A percentile compares a stretch with the other conserved stretches of the same genome.
Evolutionary conservation across 1,284 basidiomycete species (phyloP).

Genomic region (Puccinia horiana): DNA sequence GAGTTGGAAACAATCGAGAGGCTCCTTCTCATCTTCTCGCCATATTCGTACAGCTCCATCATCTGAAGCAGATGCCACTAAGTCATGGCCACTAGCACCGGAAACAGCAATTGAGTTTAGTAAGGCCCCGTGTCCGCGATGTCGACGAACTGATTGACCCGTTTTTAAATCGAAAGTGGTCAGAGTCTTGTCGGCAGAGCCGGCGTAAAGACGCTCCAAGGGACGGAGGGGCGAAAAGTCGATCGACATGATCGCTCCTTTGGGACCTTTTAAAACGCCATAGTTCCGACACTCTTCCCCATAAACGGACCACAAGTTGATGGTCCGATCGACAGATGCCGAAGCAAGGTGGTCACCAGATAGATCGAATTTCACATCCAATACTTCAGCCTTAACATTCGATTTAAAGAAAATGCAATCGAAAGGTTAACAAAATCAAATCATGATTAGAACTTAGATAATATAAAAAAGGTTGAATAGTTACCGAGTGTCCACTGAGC

Average conservation of each 20-base stretch:
- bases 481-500: constrained; percentile 42
- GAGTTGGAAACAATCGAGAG: constrained; percentile 55
- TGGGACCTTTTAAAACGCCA: constrained; percentile 51
- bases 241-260: constrained; percentile 49
- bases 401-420: neutral
- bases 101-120: constrained; percentile 56
- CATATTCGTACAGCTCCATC: constrained; percentile 57
- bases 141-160: constrained; percentile 55
- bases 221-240: constrained; percentile 53
- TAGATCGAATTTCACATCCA: constrained; percentile 56
- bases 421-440: neutral
- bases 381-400: constrained; percentile 53
- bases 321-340: constrained; percentile 54
- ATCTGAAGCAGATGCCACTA: constrained; percentile 56
- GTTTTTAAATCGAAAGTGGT: constrained; percentile 55
- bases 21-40: constrained; percentile 54
- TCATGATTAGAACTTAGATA: neutral
- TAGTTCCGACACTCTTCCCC: constrained; percentile 44
- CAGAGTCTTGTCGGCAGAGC: constrained; percentile 57
- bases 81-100: constrained; percentile 51
- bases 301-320: constrained; percentile 50
- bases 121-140: constrained; percentile 56
- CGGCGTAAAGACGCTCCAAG: constrained; percentile 45
- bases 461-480: neutral
- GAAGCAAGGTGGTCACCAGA: constrained; percentile 55